Percentiles rank a stretch among this genome's conserved stretches.
Conservation (phyloP, 306 rosid species). For the Cucumis hystrix region DNA sequence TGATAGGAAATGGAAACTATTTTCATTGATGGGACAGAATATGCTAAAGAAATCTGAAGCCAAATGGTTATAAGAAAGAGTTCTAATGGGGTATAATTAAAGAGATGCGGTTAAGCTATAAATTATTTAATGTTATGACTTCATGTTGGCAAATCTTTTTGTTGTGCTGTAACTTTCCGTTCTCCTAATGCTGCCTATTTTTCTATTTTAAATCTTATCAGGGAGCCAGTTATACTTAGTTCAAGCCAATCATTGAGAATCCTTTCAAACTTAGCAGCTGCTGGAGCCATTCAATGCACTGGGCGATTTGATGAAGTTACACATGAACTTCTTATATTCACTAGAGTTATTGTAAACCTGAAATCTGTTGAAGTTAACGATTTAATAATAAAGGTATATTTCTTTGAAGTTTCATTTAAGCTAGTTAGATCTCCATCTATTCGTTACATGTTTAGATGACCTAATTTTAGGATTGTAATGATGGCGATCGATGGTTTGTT, state of each 20-base stretch:
- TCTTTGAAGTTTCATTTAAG: slow-evolving; percentile 8
- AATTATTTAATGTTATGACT: neutral
- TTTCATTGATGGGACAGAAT: neutral
- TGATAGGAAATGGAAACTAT: neutral
- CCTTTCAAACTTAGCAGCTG: slow-evolving; percentile 74
- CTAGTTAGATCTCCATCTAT: slow-evolving; percentile 5
- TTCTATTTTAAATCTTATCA: slow-evolving; percentile 20
- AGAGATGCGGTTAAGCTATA: neutral
- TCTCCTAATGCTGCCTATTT: neutral
- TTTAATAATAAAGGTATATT: slow-evolving; percentile 52
- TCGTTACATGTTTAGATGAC: neutral
- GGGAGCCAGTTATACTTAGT: slow-evolving; percentile 47
- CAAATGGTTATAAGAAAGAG: neutral
- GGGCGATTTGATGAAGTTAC: slow-evolving; percentile 50
- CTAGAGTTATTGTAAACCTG: slow-evolving; percentile 32
- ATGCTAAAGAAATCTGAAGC: neutral
- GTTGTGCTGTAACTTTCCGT: neutral
- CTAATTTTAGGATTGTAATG: neutral
- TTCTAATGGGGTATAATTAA: neutral
- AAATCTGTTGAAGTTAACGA: slow-evolving; percentile 54
- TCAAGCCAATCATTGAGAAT: slow-evolving; percentile 64
- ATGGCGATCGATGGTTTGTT: neutral
- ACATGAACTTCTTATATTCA: slow-evolving; percentile 57
- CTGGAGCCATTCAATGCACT: slow-evolving; percentile 51
- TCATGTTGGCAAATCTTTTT: neutral